Base-by-base conservation (phyloP, 2,329 filamentous ascomycete genomes). In the Trematosphaeria pertusa region DNA sequence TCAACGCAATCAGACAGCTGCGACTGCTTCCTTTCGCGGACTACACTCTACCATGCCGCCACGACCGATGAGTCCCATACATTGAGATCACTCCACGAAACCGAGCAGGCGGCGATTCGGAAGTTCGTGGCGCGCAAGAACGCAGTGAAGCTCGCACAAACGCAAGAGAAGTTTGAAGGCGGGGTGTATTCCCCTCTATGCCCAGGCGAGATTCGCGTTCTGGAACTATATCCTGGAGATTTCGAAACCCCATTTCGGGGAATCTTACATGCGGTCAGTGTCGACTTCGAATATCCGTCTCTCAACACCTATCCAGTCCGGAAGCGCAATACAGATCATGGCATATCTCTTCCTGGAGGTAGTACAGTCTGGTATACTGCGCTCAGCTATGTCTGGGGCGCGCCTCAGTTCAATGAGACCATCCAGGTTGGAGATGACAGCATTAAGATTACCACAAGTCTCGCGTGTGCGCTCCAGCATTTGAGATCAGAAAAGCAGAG, bases 301-400 rank as follows among this genome's bases (percentile, higher is more conserved):
- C n/a, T 20, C 17, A 24, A 37, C 12, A 46, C 30, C 8, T 57
- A 19, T 11, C n/a, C n/a, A n/a, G n/a, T n/a, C n/a, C n/a, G n/a
- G n/a, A 52, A 36, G 1, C 33, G 51, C 18, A 24, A 45, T 2
- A 62, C 59, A 0, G 61, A 61, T 17, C 58, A 64, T 28, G 60
- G 50, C 0, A 20, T 65, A 11, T 61, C 59, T 6, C 26, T 60
- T 1, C 12, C 5, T 2, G 46, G 43, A 6, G 48, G 46, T 4
- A 45, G 33, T 5, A 48, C 52, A 1, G 26, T 63, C 0, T 64
- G 59, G 59, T 64, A 60, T 38, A 65, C 57, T 5, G 59, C 57
- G 0, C 37, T 65, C 8, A 61, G 57, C 20, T 61, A 66, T 22
- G 46, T 50, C 8, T 66, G 62, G 61, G 61, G 59, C 2, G 14